Conservation (phyloP, 2,329 filamentous ascomycete genomes). For the Diplodia sapinea region DNA sequence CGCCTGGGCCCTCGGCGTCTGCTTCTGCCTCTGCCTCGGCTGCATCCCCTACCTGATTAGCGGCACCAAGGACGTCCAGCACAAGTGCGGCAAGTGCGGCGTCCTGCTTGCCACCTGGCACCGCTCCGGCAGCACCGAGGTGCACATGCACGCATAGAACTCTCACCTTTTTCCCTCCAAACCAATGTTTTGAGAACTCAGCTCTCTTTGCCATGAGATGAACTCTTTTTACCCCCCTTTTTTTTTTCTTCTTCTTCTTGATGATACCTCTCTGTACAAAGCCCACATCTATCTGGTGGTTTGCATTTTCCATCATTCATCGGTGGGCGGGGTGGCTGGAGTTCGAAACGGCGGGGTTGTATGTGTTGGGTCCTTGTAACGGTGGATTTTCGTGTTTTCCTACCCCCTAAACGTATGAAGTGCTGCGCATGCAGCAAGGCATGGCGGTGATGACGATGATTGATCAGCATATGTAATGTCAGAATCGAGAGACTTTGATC, state of each 20-base stretch:
- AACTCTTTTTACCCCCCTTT: background rate
- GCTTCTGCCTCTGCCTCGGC: conserved; percentile 52
- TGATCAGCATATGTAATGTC: background rate
- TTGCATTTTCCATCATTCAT: too few relatives aligned
- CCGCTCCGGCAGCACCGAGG: conserved; percentile 54
- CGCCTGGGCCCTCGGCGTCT: conserved; percentile 54
- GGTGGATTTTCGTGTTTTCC: background rate
- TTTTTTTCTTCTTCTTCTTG: background rate
- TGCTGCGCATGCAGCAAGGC: too few relatives aligned
- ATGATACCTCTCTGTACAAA: conserved; percentile 3
- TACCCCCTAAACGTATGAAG: background rate
- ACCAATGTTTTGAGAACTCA: too few relatives aligned
- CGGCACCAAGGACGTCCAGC: conserved; percentile 56
- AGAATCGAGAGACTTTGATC: background rate
- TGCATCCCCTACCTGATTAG: conserved; percentile 58
- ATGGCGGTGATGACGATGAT: background rate
- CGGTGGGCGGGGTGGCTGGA: background rate
- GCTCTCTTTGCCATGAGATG: too few relatives aligned
- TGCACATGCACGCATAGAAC: conserved; percentile 48
- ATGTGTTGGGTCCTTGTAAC: background rate
- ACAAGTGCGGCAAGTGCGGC: conserved; percentile 56
- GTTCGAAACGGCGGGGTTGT: background rate
- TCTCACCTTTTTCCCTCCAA: background rate
- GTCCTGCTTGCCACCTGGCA: conserved; percentile 56
- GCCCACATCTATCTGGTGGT: background rate